phyloP scores from a whole-genome alignment of 768 basidiomycete genomes.

The Boletellus emodensis region DNA sequence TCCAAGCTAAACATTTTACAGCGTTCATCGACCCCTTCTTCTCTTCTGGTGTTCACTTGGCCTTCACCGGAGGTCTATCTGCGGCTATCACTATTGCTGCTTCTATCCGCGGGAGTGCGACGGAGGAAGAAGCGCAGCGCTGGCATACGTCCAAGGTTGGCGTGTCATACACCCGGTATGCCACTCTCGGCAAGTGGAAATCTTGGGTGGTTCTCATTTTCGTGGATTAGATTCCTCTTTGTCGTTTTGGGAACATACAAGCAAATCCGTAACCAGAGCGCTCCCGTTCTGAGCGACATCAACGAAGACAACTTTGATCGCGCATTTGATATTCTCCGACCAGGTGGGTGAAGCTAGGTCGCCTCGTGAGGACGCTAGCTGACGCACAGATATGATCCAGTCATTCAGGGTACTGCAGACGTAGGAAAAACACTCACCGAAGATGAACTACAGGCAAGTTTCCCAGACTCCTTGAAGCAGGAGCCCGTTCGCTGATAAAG shows the following conservation, averaged over 20 bases:
- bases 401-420: slow-evolving; percentile 5
- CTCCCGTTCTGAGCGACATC: slow-evolving; percentile 8
- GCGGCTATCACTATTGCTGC: neutral
- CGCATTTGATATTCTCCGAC: slow-evolving; percentile 8
- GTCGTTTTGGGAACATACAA: slow-evolving; percentile 11
- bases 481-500: no score
- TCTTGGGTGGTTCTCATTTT: neutral
- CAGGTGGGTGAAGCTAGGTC: neutral
- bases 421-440: slow-evolving; percentile 7
- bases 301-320: slow-evolving; percentile 11
- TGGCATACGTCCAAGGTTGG: slow-evolving; percentile 14
- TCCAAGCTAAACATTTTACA: neutral
- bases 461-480: no score
- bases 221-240: neutral
- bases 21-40: slow-evolving; percentile 1
- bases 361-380: no score
- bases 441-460: slow-evolving; percentile 6
- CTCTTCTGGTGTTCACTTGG: neutral
- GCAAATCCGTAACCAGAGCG: slow-evolving; percentile 11
- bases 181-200: neutral
- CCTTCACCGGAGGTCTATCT: neutral
- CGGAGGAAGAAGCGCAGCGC: slow-evolving; percentile 1
- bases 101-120: neutral
- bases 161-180: slow-evolving; percentile 5
- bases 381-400: neutral